Evolutionary conservation across 495 filamentous ascomycete genomes (phyloP), one percentile per base, ranked within the genome.

Genomic region (Hypoxylon subgilvum): DNA sequence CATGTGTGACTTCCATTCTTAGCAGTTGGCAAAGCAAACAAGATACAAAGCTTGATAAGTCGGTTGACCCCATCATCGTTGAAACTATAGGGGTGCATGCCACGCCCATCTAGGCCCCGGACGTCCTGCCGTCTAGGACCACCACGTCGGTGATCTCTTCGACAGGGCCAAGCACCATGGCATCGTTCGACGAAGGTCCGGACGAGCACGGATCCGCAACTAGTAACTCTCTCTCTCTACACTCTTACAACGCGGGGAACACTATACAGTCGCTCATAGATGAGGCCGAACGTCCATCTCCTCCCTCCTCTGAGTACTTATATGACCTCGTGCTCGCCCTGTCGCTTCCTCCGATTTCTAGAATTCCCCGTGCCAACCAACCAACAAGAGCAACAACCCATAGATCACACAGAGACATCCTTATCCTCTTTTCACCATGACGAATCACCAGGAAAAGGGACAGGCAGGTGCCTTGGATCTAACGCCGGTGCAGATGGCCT

Each of bases 361-460:
- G 60, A 46, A 49, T 58, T 53, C 47, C 53, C 32, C 49, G 53
- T 53, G 60, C 53, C 60, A 63, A 63, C 35, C 60, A 57, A 54
- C 23, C 48, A 47, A 17, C 44, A 25, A 63, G 48, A 52, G 30
- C 31, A 53, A 49, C 18, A 54, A 55, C 39, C 27, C 12, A 41
- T 19, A 45, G 25, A 54, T 41, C 30, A 64, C 21, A 50, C 38
- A 58, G 36, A 64, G 54, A 58, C 38, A 59, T 54, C 50, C 51
- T 40, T 30, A 44, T 44, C 40, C 54, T 64, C 30, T 59, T 64
- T 59, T 55, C 61, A 55, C 14, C 28, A 64, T 64, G 61, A 45
- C 54, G n/a, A 17, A 4, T 25, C 40, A 51, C 34, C 23, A 58
- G 43, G 61, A 64, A 64, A 64, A 64, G 45, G 50, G 43, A 41